phyloP scores from a whole-genome alignment of 306 rosid species.

The Vigna radiata region DNA sequence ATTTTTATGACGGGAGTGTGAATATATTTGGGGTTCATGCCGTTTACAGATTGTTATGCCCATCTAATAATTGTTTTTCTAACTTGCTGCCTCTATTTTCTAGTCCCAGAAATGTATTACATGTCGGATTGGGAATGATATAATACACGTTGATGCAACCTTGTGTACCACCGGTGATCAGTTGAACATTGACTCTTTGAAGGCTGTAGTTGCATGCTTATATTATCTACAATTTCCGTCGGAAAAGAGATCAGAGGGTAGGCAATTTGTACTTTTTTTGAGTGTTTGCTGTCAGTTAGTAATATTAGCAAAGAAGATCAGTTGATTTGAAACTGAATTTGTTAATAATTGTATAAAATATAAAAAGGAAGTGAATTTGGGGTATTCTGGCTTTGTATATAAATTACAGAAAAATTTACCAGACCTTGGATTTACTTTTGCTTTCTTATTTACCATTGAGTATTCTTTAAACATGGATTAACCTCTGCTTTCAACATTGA shows the following conservation, averaged over 20 bases:
- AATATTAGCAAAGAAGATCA: constrained; percentile 27
- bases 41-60: constrained; percentile 20
- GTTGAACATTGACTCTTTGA: constrained; percentile 65
- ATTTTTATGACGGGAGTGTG: constrained; percentile 24
- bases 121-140: constrained; percentile 67
- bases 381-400: constrained; percentile 11
- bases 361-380: not conserved
- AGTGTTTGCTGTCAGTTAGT: constrained; percentile 29
- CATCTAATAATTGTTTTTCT: constrained; percentile 45
- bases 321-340: constrained; percentile 34
- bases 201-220: constrained; percentile 81
- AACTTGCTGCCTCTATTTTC: constrained; percentile 43
- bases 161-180: constrained; percentile 54
- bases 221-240: constrained; percentile 77
- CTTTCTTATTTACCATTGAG: constrained; percentile 5
- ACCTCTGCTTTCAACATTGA: constrained; percentile 2
- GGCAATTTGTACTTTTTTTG: constrained; percentile 27
- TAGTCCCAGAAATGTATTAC: constrained; percentile 60
- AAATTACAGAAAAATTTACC: not conserved
- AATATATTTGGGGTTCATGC: constrained; percentile 37
- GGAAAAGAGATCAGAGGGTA: constrained; percentile 89
- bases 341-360: not conserved
- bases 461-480: not conserved
- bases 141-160: constrained; percentile 54
- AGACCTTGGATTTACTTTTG: not conserved